Evolutionary conservation across 108 stramenopile species (phyloP).

Genomic region (Nitzschia sp.): DNA sequence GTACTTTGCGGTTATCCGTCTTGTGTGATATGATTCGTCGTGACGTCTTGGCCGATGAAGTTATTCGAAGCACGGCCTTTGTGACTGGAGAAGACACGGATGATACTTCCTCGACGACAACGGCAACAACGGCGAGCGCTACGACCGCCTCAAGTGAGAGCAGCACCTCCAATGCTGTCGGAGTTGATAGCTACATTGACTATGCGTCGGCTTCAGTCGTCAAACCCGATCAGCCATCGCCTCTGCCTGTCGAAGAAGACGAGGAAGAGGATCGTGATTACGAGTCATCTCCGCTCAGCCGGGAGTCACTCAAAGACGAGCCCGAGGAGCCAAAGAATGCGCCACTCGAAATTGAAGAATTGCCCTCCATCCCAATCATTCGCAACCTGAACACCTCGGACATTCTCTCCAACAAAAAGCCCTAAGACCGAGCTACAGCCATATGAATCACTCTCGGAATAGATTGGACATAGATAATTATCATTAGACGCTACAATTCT

Average conservation of each 20-base stretch:
- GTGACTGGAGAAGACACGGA: conserved; percentile 1
- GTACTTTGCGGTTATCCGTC: conserved; percentile 78
- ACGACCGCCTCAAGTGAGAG: no score
- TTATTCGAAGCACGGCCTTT: conserved; percentile 76
- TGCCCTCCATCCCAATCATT: neutral
- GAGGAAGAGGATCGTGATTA: conserved; percentile 9
- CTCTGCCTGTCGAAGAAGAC: neutral
- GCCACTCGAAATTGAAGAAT: neutral
- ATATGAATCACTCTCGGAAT: no score
- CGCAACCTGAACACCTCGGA: conserved; percentile 1
- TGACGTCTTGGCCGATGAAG: conserved; percentile 83
- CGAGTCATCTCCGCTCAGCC: neutral
- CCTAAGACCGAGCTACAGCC: neutral
- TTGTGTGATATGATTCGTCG: conserved; percentile 82
- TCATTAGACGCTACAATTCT: no score
- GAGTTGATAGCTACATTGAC: neutral
- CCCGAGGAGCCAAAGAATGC: neutral
- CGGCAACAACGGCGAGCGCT: neutral
- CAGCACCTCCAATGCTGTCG: no score
- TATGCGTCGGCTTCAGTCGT: neutral
- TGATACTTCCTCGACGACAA: neutral
- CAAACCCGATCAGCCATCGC: neutral
- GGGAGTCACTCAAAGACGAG: neutral
- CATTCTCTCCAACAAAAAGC: conserved; percentile 4
- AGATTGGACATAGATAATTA: no score